Percentiles rank a stretch among this genome's conserved stretches.
These are phyloP conservation scores for Rhizoclosmatium sp. DNA, from an alignment of 192 early-diverging fungal species.

Conservation along the genomic window DNA sequence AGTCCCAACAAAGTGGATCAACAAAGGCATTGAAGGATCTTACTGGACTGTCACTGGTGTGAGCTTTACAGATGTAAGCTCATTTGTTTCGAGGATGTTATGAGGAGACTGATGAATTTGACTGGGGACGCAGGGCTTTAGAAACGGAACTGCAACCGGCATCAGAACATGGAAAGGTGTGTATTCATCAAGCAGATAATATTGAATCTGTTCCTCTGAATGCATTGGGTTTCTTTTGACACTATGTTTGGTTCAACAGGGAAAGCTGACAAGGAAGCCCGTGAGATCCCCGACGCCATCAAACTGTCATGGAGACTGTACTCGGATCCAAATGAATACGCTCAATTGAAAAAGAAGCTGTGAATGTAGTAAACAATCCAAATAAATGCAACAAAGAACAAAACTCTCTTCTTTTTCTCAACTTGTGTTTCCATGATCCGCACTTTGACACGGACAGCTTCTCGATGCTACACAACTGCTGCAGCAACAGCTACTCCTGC, in stretches of 20 bases:
- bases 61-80: constrained; percentile 10
- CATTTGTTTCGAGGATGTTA: background rate
- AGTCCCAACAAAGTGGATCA: constrained; percentile 33
- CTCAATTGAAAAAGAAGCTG: constrained; percentile 27
- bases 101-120: background rate
- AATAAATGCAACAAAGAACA: constrained; percentile 6
- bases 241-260: background rate
- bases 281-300: constrained; percentile 4
- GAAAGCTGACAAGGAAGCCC: background rate
- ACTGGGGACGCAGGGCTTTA: constrained; percentile 12
- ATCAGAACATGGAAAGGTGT: constrained; percentile 26
- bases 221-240: no score
- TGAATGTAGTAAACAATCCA: constrained; percentile 5
- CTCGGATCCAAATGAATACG: constrained; percentile 18
- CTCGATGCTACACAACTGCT: background rate
- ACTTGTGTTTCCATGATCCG: no score
- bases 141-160: constrained; percentile 7
- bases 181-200: background rate
- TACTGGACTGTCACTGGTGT: constrained; percentile 17
- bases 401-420: background rate
- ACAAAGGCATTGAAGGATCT: constrained; percentile 13
- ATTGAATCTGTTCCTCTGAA: no score
- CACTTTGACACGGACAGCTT: no score
- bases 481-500: background rate
- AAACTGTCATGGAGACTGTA: constrained; percentile 26